These are phyloP conservation scores for Blakeslea trispora DNA, from an alignment of 371 early-diverging fungal genomes.

Conservation along the genomic window DNA sequence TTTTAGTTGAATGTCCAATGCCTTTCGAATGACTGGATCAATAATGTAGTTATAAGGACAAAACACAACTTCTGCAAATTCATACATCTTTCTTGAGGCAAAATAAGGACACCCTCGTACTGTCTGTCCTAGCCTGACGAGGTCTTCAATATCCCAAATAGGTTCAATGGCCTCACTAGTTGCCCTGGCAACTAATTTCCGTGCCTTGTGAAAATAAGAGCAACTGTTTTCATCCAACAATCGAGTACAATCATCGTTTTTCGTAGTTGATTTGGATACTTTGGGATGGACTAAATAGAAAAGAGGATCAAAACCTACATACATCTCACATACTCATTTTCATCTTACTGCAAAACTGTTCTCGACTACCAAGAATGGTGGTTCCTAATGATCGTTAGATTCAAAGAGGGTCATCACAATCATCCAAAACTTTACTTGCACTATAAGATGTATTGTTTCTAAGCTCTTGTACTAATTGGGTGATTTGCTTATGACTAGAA, in stretches of 20 bases:
- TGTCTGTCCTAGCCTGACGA: conserved; percentile 52
- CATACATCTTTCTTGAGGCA: conserved; percentile 61
- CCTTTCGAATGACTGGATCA: conserved; percentile 69
- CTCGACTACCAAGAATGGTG: conserved; percentile 57
- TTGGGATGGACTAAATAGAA: conserved; percentile 36
- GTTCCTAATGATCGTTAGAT: conserved; percentile 40
- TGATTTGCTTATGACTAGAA: conserved; percentile 58
- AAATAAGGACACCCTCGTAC: conserved; percentile 81
- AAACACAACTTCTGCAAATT: conserved; percentile 79
- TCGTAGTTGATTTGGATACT: conserved; percentile 41
- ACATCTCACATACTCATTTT: neutral
- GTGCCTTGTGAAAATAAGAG: conserved; percentile 14
- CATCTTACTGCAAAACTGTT: conserved; percentile 56
- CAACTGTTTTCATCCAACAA: conserved; percentile 42
- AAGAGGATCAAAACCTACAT: neutral
- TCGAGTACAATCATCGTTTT: conserved; percentile 44
- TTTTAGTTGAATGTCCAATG: conserved; percentile 59
- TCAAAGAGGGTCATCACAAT: too few relatives aligned
- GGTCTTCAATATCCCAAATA: conserved; percentile 79
- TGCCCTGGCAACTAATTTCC: conserved; percentile 17
- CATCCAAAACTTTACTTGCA: conserved; percentile 52
- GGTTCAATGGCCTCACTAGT: conserved; percentile 9
- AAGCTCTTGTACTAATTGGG: conserved; percentile 56
- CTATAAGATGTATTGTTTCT: conserved; percentile 53
- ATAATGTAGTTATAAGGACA: conserved; percentile 95